Conservation (phyloP, 1,139 yeast species). For the Candida anutae region DNA sequence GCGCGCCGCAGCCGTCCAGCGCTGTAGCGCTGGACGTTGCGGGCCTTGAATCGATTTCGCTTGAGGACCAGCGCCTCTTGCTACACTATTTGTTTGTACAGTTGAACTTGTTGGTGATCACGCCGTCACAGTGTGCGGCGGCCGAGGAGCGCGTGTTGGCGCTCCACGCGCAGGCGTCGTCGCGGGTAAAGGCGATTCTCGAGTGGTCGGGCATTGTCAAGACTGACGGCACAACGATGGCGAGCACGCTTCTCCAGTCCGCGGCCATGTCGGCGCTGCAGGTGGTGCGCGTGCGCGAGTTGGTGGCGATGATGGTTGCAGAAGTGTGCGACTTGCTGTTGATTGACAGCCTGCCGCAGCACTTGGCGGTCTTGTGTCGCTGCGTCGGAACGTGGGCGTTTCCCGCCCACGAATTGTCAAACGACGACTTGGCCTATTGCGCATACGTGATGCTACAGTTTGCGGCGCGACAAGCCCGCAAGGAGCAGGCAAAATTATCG, state of each 20-base stretch:
- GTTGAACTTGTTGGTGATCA: constrained; percentile 28
- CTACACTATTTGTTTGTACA: constrained; percentile 36
- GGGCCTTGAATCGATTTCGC: constrained; percentile 14
- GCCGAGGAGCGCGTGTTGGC: no score
- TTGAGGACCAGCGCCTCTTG: constrained; percentile 23
- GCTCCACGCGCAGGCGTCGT: neutral
- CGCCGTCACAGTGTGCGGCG: no score
- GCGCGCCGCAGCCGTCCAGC: constrained; percentile 1
- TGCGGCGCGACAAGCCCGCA: constrained; percentile 27
- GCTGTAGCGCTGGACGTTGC: neutral
- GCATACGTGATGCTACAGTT: constrained; percentile 48
- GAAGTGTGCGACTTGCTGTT: neutral
- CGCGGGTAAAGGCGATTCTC: neutral
- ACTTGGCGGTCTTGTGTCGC: constrained; percentile 18
- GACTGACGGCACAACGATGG: neutral
- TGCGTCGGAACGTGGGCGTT: constrained; percentile 48
- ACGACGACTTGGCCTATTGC: constrained; percentile 61
- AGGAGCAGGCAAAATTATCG: neutral
- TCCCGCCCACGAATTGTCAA: constrained; percentile 60
- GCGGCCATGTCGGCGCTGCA: neutral
- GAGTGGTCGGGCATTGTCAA: neutral
- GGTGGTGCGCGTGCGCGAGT: neutral
- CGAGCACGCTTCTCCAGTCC: neutral
- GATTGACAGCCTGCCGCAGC: constrained; percentile 6
- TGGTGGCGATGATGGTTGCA: neutral